Percentiles rank a stretch among this genome's conserved stretches.
Conservation (phyloP, 2,329 filamentous ascomycete species). For the Sporothrix schenckii region DNA sequence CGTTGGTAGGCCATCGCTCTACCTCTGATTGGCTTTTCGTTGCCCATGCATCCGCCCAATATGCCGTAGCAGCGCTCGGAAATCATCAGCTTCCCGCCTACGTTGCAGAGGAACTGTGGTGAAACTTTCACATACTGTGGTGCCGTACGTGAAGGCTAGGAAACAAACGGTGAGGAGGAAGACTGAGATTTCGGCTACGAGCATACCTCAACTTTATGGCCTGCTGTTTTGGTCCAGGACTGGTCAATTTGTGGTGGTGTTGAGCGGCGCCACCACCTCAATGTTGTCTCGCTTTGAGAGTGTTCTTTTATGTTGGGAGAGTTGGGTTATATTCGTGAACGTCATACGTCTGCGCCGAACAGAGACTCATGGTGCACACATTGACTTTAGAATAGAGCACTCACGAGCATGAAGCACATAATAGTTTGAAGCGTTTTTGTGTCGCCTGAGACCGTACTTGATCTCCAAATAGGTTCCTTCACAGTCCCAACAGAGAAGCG, state of each 20-base stretch:
- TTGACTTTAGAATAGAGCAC: neutral
- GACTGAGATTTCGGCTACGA: slow-evolving; percentile 2
- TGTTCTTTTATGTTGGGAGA: no score
- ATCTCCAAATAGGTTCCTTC: neutral
- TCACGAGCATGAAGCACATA: neutral
- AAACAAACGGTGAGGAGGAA: neutral
- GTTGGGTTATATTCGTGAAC: no score
- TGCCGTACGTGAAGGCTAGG: neutral
- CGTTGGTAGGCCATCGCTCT: neutral
- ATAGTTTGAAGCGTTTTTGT: neutral
- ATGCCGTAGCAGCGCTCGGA: neutral
- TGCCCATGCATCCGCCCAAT: neutral
- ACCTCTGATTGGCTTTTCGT: neutral
- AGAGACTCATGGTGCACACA: neutral
- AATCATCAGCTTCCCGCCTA: neutral
- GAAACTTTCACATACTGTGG: neutral
- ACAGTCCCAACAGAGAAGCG: neutral
- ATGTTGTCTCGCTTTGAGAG: no score
- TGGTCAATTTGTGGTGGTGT: neutral
- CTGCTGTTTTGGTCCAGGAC: slow-evolving; percentile 14
- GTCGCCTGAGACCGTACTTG: neutral
- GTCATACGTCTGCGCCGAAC: neutral
- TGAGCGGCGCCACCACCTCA: neutral
- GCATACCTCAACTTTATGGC: neutral
- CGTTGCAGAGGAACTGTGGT: neutral